A percentile compares a stretch with the other conserved stretches of the same genome.
Evolutionary conservation across 371 early-diverging fungal genomes (phyloP).

Genomic region (Rhizopus delemar): DNA sequence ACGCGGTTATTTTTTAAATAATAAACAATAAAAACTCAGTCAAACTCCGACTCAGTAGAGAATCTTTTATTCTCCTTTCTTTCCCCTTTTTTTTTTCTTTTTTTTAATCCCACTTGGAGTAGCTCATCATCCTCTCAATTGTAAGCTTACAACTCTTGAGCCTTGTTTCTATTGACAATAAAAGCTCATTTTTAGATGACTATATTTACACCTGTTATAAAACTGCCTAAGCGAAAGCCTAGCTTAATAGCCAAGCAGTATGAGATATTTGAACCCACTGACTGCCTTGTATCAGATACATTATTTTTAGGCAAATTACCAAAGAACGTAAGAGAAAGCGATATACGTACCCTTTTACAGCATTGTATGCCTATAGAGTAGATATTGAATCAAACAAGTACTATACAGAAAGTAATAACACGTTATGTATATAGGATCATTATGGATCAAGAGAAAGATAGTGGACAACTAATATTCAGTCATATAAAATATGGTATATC

Average conservation of each 20-base stretch:
- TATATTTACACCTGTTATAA: not conserved
- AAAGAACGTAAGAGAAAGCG: slow-evolving; percentile 35
- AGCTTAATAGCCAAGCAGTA: not conserved
- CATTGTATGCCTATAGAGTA: slow-evolving; percentile 50
- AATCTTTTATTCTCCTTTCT: not conserved
- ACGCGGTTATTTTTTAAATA: too few species aligned
- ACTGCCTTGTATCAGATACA: slow-evolving; percentile 44
- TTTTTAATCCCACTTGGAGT: not conserved
- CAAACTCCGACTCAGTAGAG: not conserved
- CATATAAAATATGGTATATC: slow-evolving; percentile 29
- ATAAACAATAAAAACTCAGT: slow-evolving; percentile 5
- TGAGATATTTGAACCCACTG: slow-evolving; percentile 23
- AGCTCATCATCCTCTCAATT: slow-evolving; percentile 4
- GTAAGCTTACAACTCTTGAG: not conserved
- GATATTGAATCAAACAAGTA: slow-evolving; percentile 14
- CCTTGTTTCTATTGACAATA: not conserved
- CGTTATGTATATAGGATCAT: slow-evolving; percentile 19
- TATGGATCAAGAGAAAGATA: slow-evolving; percentile 25
- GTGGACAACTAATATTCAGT: slow-evolving; percentile 31
- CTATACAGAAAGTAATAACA: not conserved
- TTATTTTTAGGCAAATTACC: slow-evolving; percentile 39
- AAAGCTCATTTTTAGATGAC: not conserved
- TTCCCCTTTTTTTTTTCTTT: not conserved
- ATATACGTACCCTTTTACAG: slow-evolving; percentile 41
- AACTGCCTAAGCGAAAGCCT: slow-evolving; percentile 1